Percentiles rank a stretch among this genome's conserved stretches.
Conservation (phyloP, 2,329 filamentous ascomycete species). For the Arthrobotrys musiformis region DNA sequence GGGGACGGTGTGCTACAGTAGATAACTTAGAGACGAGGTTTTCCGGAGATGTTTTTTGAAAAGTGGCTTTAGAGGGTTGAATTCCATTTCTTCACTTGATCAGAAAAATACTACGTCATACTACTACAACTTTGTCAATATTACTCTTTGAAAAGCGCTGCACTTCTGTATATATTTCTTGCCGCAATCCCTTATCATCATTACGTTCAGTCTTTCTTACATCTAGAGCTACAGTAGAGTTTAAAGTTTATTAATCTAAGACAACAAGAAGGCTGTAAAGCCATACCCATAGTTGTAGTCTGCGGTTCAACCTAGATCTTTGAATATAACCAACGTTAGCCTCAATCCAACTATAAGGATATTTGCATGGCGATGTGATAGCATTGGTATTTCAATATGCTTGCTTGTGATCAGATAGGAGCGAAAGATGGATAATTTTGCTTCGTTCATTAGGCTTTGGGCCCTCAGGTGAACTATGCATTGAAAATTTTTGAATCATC, state of each 20-base stretch:
- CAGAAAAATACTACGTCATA: slow-evolving; percentile 35
- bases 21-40: slow-evolving; percentile 11
- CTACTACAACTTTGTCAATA: slow-evolving; percentile 18
- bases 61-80: slow-evolving; percentile 12
- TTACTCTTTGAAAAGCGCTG: slow-evolving; percentile 19
- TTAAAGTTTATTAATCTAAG: background rate
- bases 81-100: slow-evolving; percentile 17
- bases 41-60: background rate
- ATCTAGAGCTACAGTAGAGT: background rate
- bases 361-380: background rate
- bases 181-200: background rate
- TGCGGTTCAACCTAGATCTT: background rate
- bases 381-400: background rate
- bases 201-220: background rate
- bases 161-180: slow-evolving; percentile 49
- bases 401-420: slow-evolving; percentile 44
- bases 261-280: background rate
- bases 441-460: slow-evolving; percentile 46
- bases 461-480: slow-evolving; percentile 56
- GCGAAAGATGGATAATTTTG: slow-evolving; percentile 56
- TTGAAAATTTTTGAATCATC: slow-evolving; percentile 54
- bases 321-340: background rate
- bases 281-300: no score
- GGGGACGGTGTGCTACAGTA: slow-evolving; percentile 4
- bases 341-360: background rate